Conservation (phyloP, 768 basidiomycete genomes). For the Tricholoma furcatifolium region DNA sequence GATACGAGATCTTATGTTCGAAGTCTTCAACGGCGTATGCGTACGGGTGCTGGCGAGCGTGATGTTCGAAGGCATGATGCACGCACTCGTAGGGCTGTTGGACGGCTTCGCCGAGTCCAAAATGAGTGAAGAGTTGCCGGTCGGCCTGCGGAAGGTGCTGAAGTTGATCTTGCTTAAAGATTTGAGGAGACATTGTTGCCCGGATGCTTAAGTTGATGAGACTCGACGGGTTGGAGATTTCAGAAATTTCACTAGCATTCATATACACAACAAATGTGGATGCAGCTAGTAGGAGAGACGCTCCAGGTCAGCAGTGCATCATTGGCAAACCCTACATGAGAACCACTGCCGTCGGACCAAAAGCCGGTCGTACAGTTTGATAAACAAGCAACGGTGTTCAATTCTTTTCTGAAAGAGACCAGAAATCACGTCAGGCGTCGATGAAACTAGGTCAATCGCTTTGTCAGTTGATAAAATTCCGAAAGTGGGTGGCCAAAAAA, state of each 20-base stretch:
- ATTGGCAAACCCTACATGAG: background rate
- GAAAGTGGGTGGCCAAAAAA: too few relatives aligned
- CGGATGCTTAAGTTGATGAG: slow-evolving; percentile 10
- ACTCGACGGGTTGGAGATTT: slow-evolving; percentile 41
- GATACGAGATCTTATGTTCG: slow-evolving; percentile 45
- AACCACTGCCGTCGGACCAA: background rate
- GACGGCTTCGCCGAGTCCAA: slow-evolving; percentile 40
- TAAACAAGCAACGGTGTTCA: too few relatives aligned
- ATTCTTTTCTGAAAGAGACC: too few relatives aligned
- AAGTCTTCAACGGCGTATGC: slow-evolving; percentile 47
- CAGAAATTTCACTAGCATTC: slow-evolving; percentile 26
- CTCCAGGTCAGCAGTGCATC: background rate
- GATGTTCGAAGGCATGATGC: slow-evolving; percentile 52
- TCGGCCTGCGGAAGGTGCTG: slow-evolving; percentile 37
- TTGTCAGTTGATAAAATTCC: too few relatives aligned
- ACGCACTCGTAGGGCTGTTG: slow-evolving; percentile 44
- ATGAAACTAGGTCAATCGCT: too few relatives aligned
- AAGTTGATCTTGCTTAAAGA: slow-evolving; percentile 13
- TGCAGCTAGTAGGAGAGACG: slow-evolving; percentile 29
- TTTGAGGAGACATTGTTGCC: slow-evolving; percentile 7
- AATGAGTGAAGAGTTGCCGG: slow-evolving; percentile 41
- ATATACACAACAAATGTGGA: slow-evolving; percentile 52
- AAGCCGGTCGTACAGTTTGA: too few relatives aligned
- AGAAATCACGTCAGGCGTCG: too few relatives aligned
- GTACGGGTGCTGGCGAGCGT: slow-evolving; percentile 39